phyloP scores from a whole-genome alignment of 805 yeast genomes.

The Metschnikowia amazonensis region DNA sequence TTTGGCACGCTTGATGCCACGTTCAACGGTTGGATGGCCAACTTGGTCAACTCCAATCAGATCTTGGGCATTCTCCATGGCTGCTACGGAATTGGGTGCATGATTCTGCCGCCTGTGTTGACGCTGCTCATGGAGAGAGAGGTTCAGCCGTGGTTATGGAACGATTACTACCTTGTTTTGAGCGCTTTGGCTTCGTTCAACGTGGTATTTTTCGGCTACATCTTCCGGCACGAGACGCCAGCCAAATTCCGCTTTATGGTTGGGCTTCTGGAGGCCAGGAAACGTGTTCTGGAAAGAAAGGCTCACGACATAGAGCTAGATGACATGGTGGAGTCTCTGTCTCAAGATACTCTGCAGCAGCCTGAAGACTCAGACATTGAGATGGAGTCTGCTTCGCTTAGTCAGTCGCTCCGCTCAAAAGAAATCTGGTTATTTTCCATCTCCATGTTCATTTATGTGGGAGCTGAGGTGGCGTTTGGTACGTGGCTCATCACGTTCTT shows the following conservation, averaged over 20 bases:
- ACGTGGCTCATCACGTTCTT: slow-evolving; percentile 50
- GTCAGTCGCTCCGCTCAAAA: slow-evolving; percentile 32
- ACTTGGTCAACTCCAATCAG: slow-evolving; percentile 45
- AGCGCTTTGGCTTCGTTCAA: slow-evolving; percentile 23
- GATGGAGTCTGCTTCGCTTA: slow-evolving; percentile 20
- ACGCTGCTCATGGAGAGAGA: slow-evolving; percentile 38
- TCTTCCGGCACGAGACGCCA: slow-evolving; percentile 43
- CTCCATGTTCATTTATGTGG: slow-evolving; percentile 46
- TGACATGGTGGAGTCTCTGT: slow-evolving; percentile 12
- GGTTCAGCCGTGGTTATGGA: slow-evolving; percentile 44
- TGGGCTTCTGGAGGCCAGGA: slow-evolving; percentile 13
- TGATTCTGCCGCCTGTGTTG: slow-evolving; percentile 46
- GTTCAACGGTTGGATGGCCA: slow-evolving; percentile 51
- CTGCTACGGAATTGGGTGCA: slow-evolving; percentile 51
- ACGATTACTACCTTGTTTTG: slow-evolving; percentile 41
- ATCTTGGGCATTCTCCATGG: slow-evolving; percentile 51
- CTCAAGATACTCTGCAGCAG: slow-evolving; percentile 1
- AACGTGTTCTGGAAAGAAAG: not conserved
- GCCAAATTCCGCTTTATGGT: slow-evolving; percentile 37
- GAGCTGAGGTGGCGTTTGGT: slow-evolving; percentile 52
- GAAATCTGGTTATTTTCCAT: slow-evolving; percentile 40
- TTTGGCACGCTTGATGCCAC: slow-evolving; percentile 55
- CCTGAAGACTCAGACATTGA: slow-evolving; percentile 5
- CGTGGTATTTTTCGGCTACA: slow-evolving; percentile 20
- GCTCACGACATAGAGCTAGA: not conserved